Percentiles rank a stretch among this genome's conserved stretches.
phyloP scores from a whole-genome alignment of 2,329 filamentous ascomycete genomes.

The Pseudovirgaria hyperparasitica region DNA sequence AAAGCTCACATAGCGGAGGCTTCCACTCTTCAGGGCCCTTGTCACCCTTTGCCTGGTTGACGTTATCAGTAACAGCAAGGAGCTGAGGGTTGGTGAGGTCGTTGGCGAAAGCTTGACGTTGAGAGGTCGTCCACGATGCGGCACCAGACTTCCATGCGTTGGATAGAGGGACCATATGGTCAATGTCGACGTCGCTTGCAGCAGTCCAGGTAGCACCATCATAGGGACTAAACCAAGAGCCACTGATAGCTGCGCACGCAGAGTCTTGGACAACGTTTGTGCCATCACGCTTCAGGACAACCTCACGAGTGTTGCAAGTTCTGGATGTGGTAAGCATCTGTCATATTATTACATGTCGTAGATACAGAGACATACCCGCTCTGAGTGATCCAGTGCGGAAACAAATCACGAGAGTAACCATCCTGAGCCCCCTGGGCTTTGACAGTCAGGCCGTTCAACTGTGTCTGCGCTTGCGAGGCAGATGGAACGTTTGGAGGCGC shows the following conservation, averaged over 20 bases:
- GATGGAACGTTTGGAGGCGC: slow-evolving; percentile 51
- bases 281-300: slow-evolving; percentile 63
- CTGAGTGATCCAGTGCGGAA: slow-evolving; percentile 59
- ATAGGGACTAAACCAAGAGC: slow-evolving; percentile 59
- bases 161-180: slow-evolving; percentile 70
- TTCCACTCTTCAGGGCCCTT: slow-evolving; percentile 64
- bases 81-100: slow-evolving; percentile 66
- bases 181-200: slow-evolving; percentile 63
- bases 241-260: slow-evolving; percentile 51
- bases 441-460: slow-evolving; percentile 48
- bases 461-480: slow-evolving; percentile 40
- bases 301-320: slow-evolving; percentile 59
- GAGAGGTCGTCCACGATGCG: slow-evolving; percentile 53
- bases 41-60: slow-evolving; percentile 66
- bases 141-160: slow-evolving; percentile 77
- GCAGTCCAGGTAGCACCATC: slow-evolving; percentile 59
- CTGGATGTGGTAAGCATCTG: slow-evolving; percentile 27
- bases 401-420: slow-evolving; percentile 53
- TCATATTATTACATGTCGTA: neutral
- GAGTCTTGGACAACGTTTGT: slow-evolving; percentile 44
- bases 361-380: slow-evolving; percentile 9
- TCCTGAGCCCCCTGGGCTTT: slow-evolving; percentile 39
- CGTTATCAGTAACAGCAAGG: slow-evolving; percentile 63
- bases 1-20: slow-evolving; percentile 44
- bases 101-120: slow-evolving; percentile 61